Conservation (phyloP, 179 eudicot genomes). For the Vitellaria paradoxa region DNA sequence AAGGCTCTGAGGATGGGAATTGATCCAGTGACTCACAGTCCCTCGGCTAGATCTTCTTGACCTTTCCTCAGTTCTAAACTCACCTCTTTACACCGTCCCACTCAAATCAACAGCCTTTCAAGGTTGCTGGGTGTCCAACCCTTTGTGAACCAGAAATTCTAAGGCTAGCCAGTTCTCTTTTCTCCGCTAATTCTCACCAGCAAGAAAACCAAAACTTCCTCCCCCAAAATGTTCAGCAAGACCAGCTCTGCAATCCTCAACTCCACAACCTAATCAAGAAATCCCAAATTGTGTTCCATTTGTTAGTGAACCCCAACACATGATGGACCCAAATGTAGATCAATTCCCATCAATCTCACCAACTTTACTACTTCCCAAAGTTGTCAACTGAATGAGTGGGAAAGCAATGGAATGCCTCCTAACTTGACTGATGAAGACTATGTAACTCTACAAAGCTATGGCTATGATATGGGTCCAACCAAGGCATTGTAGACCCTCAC, state of each 20-base stretch:
- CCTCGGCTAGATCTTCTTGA: constrained; percentile 86
- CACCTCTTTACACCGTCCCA: constrained; percentile 38
- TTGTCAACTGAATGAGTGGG: constrained; percentile 40
- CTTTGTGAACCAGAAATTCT: constrained; percentile 41
- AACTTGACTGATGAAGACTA: constrained; percentile 13
- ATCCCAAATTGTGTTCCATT: background rate
- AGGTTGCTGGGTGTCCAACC: constrained; percentile 36
- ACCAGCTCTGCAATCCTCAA: constrained; percentile 18
- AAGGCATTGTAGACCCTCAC: constrained; percentile 27
- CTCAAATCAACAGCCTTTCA: constrained; percentile 43
- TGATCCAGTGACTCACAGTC: constrained; percentile 90
- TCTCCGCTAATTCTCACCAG: constrained; percentile 25
- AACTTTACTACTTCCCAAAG: constrained; percentile 27
- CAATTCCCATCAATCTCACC: constrained; percentile 32
- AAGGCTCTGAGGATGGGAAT: constrained; percentile 85
- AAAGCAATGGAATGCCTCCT: constrained; percentile 27
- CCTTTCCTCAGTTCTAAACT: constrained; percentile 59
- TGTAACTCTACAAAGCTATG: constrained; percentile 8
- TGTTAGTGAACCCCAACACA: constrained; percentile 23
- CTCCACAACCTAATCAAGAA: constrained; percentile 21
- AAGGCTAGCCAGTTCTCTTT: constrained; percentile 42
- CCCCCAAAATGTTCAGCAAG: constrained; percentile 24
- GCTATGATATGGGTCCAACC: constrained; percentile 25
- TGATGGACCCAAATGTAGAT: constrained; percentile 35
- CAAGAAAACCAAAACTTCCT: constrained; percentile 30